These are phyloP conservation scores for Kickxella alabastrina DNA, from an alignment of 192 early-diverging fungal species.

Conservation along the genomic window DNA sequence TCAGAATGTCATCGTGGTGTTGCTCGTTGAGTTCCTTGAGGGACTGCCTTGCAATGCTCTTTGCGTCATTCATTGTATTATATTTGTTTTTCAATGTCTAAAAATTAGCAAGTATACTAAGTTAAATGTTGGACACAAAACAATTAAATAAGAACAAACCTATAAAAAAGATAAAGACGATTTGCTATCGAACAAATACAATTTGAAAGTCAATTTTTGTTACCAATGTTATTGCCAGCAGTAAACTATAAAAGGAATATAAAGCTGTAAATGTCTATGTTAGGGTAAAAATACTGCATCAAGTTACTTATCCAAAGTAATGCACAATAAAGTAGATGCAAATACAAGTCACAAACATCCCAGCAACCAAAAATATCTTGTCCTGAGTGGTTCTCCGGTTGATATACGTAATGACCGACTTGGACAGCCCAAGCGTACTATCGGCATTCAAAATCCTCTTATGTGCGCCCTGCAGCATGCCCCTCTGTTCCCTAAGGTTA, in stretches of 20 bases:
- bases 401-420: conserved; percentile 41
- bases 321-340: conserved; percentile 48
- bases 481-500: conserved; percentile 38
- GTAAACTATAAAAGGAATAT: not conserved
- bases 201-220: not conserved
- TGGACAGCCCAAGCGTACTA: conserved; percentile 40
- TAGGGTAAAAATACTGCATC: no score
- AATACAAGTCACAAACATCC: conserved; percentile 32
- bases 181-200: not conserved
- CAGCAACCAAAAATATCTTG: conserved; percentile 39
- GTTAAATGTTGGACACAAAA: no score
- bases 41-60: not conserved
- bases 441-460: conserved; percentile 37
- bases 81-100: no score
- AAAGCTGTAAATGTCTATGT: not conserved
- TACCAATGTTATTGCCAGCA: no score
- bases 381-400: conserved; percentile 49
- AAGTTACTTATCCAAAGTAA: conserved; percentile 32
- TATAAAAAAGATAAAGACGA: not conserved
- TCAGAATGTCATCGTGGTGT: not conserved
- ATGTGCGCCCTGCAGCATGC: conserved; percentile 30
- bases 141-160: not conserved
- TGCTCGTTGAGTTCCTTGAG: not conserved
- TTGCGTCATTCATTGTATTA: no score
- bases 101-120: no score